phyloP scores from a whole-genome alignment of 2,329 filamentous ascomycete species.

The Alternaria arbusti region DNA sequence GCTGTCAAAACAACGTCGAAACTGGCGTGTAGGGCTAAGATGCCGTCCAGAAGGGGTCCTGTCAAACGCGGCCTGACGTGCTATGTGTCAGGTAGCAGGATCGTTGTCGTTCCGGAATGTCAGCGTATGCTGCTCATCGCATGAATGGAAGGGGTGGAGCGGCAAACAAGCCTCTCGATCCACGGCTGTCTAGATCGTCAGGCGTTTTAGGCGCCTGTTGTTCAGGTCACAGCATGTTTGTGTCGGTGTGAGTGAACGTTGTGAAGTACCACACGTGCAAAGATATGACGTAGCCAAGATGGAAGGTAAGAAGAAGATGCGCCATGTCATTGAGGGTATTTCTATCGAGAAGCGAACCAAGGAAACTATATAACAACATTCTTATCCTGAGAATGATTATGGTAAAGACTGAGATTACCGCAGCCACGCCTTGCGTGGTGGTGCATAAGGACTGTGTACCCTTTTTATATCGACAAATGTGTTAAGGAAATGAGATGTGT shows the following conservation, averaged over 20 bases:
- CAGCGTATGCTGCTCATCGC: background rate
- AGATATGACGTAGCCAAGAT: background rate
- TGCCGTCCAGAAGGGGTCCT: background rate
- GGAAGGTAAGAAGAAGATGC: background rate
- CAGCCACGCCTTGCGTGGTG: background rate
- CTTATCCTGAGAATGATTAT: background rate
- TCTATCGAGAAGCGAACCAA: slow-evolving; percentile 1
- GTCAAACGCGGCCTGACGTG: background rate
- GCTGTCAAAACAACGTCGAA: background rate
- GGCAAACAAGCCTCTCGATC: background rate
- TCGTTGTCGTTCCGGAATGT: background rate
- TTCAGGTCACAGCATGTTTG: background rate
- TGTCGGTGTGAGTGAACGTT: background rate
- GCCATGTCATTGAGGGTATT: slow-evolving; percentile 8
- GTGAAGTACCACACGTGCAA: background rate
- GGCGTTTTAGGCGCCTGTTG: background rate
- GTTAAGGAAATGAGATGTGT: background rate
- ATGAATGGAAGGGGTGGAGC: background rate
- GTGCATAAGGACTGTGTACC: background rate
- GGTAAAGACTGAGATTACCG: background rate
- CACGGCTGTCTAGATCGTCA: background rate
- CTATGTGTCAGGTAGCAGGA: background rate
- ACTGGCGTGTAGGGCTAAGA: background rate
- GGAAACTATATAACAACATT: background rate
- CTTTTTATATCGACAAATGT: background rate